These are phyloP conservation scores for Mimosa bimucronata DNA, from an alignment of 306 rosid genomes.

Conservation along the genomic window DNA sequence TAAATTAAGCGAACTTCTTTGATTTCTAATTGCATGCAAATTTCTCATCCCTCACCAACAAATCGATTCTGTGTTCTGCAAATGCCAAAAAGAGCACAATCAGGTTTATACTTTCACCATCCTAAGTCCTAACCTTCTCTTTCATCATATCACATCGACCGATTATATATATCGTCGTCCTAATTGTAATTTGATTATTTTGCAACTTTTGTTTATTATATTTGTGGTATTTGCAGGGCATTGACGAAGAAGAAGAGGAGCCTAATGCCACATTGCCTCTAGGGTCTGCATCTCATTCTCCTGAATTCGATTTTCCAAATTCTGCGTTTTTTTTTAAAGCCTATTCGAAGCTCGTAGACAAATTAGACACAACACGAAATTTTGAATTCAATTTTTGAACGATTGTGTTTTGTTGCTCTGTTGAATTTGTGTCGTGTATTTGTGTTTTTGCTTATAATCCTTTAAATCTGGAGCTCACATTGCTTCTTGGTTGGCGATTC, in stretches of 20 bases:
- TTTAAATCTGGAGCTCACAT: constrained; percentile 24
- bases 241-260: constrained; percentile 46
- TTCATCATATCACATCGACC: constrained; percentile 1
- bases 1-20: too few species aligned
- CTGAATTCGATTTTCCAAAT: not conserved
- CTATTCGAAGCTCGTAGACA: not conserved
- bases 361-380: not conserved
- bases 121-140: constrained; percentile 33
- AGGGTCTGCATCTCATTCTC: constrained; percentile 50
- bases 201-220: not conserved
- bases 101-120: constrained; percentile 40
- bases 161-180: not conserved
- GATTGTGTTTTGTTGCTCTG: not conserved
- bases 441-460: not conserved
- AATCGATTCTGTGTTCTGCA: constrained; percentile 14
- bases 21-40: constrained; percentile 29
- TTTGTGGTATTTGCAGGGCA: constrained; percentile 56
- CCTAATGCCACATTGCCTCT: constrained; percentile 71
- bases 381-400: not conserved
- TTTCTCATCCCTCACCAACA: constrained; percentile 6
- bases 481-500: constrained; percentile 15
- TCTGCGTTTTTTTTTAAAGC: not conserved
- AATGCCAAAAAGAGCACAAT: constrained; percentile 55
- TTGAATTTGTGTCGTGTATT: not conserved
- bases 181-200: not conserved